Evolutionary conservation across 83 land plant species (phyloP).

Genomic region (Picea abies): DNA sequence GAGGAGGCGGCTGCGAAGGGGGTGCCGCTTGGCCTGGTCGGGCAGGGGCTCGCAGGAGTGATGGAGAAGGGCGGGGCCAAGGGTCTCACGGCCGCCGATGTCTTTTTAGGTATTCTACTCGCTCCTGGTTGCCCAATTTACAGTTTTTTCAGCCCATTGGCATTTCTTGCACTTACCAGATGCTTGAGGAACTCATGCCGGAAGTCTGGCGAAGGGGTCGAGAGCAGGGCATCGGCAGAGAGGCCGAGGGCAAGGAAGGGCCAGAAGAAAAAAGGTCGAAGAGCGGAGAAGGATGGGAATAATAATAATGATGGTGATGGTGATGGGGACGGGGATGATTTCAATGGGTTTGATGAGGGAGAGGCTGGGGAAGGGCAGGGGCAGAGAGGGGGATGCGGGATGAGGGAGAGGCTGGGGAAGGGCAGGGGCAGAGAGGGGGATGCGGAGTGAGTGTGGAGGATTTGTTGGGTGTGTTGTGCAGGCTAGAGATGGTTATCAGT

Average conservation of each 20-base stretch:
- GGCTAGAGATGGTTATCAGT: slow-evolving; percentile 38
- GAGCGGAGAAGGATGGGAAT: background rate
- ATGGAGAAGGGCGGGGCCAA: too few species aligned
- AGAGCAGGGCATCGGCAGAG: background rate
- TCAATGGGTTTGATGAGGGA: slow-evolving; percentile 10
- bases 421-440: slow-evolving; percentile 12
- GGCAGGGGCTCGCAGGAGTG: too few species aligned
- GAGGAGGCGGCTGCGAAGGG: too few species aligned
- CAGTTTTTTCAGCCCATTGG: too few species aligned
- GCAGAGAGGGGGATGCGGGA: slow-evolving; percentile 3
- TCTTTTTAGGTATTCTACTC: too few species aligned
- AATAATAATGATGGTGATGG: slow-evolving; percentile 5
- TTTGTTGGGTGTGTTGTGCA: slow-evolving; percentile 34
- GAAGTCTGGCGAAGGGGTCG: background rate
- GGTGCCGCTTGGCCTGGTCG: too few species aligned
- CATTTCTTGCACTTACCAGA: slow-evolving; percentile 45
- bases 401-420: background rate
- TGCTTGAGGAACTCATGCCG: slow-evolving; percentile 10
- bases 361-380: background rate
- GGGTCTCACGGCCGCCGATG: too few species aligned
- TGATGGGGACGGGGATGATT: slow-evolving; percentile 3
- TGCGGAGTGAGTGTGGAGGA: slow-evolving; percentile 23
- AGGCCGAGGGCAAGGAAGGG: background rate
- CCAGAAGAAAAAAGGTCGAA: background rate
- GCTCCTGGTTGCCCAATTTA: too few species aligned